Evolutionary conservation across 2,329 filamentous ascomycete genomes (phyloP), one percentile per base, ranked within the genome.

Genomic region (Aschersonia sp.): DNA sequence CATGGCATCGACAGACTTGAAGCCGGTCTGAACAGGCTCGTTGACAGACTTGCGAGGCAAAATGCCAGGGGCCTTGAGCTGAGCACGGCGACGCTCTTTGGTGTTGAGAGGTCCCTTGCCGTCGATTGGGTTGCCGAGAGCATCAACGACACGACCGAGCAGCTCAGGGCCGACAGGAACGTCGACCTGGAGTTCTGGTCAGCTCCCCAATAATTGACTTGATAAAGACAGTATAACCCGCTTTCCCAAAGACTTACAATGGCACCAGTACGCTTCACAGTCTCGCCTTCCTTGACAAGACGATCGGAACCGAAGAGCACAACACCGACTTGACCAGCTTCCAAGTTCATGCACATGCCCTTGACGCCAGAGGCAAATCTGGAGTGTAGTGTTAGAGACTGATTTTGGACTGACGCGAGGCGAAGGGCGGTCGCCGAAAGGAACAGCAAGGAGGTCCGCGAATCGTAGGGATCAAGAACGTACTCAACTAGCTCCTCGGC

Each of bases 291-390:
- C 80, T 87, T 92, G 82, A 98, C 92, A 63, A 95, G 81, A 89
- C 92, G 89, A 77, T 98, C 92, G 67, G 92, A 97, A 83, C 92
- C 92, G 81, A 98, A 98, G 67, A 98, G 81, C 81, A 98, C 92
- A 66, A 98, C 89, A 95, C 92, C 92, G 76, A 98, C 92, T 76
- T 97, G 92, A 71, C 92, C 92, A 72, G 92, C 92, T 78, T 98
- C 92, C 74, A 98, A 83, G 86, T 98, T 98, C 90, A 98, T 97
- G 87, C 90, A 97, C 92, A 98, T 98, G 72, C 92, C 92, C 84
- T 97, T 97, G 74, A 97, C 92, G 72, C 92, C 92, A 58, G 92
- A 98, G 65, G 92, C 87, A 78, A 98, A 98, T 79, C 89, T 95
- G 30, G 44, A 50, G 12, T n/a, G 30, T 10, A 44, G 32, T 6